Base-by-base conservation (phyloP, 2,329 filamentous ascomycete species). In the Lecanosticta acicola region DNA sequence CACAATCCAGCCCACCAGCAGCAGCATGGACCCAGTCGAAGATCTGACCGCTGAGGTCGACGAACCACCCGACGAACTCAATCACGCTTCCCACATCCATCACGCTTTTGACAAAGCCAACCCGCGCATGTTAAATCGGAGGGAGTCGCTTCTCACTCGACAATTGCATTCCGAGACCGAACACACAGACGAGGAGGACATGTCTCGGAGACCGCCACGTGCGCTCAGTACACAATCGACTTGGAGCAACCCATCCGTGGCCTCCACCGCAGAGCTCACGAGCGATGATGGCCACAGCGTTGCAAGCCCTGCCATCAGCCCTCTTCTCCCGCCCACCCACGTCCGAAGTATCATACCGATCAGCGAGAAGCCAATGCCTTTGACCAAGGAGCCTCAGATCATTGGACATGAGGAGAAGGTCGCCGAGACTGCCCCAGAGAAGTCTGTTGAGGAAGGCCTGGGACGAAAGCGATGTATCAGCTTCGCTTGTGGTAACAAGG, bases 191-290 rank as follows among this genome's bases (percentile, higher is more conserved):
- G 62, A 68, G 14, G 62, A 68, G 17, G 53, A 57, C 13, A 36
- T 46, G 9, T 51, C 48, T 21, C 51, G 38, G 10, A 43, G 56
- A 47, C 56, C 64, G 46, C 59, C 61, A 51, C 67, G 73, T 56
- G 69, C 71, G 34, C 57, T 73, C 47, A 74, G 72, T 32, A 76
- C 64, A 53, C 68, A 81, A 49, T 91, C 85, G 49, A 82, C 84
- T 58, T 84, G 83, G 64, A 94, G 87, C 72, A 91, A 84, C 62
- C 72, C 81, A 56, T 95, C 89, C 69, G 70, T 84, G 49, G 77
- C 86, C 37, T 95, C 90, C 1, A 94, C 88, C 2, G 86, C 86
- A 32, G 91, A 96, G 55, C 75, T 97, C 46, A 96, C 89, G n/a
- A 96, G 90, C 67, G 93, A 96, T 61, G 93, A 87, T 47, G 65